Evolutionary conservation across 306 rosid genomes (phyloP).

Genomic region (Chamaecrista fasciculata): DNA sequence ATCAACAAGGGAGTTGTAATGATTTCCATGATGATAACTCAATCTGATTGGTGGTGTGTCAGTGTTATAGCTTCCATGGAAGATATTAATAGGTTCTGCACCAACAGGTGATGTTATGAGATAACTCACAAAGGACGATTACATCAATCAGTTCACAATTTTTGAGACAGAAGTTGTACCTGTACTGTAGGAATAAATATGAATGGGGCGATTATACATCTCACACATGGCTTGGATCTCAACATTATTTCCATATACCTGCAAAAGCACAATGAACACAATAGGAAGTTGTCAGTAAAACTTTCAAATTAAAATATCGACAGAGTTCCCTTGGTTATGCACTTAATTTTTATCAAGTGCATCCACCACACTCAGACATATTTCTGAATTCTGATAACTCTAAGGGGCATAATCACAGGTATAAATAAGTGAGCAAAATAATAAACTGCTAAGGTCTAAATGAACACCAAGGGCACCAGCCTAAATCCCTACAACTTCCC

Average conservation of each 20-base stretch:
- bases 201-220: slow-evolving; percentile 97
- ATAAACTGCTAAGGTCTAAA: not conserved
- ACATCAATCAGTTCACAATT: not conserved
- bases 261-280: slow-evolving; percentile 33
- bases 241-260: slow-evolving; percentile 93
- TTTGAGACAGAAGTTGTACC: slow-evolving; percentile 42
- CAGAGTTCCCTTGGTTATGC: not conserved
- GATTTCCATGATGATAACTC: slow-evolving; percentile 93
- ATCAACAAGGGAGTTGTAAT: slow-evolving; percentile 95
- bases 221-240: slow-evolving; percentile 96
- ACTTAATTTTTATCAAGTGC: not conserved
- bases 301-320: not conserved
- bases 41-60: slow-evolving; percentile 89
- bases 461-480: not conserved
- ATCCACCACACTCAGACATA: not conserved
- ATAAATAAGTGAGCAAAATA: not conserved
- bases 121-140: not conserved
- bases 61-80: slow-evolving; percentile 81
- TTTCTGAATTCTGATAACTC: not conserved
- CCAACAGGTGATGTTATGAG: slow-evolving; percentile 22
- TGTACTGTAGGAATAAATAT: slow-evolving; percentile 79
- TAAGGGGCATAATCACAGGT: not conserved
- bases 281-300: not conserved
- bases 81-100: slow-evolving; percentile 94
- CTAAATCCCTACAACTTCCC: not conserved